Evolutionary conservation across 306 rosid genomes (phyloP), one percentile per base, ranked within the genome.

Genomic region (Fragaria vesca): DNA sequence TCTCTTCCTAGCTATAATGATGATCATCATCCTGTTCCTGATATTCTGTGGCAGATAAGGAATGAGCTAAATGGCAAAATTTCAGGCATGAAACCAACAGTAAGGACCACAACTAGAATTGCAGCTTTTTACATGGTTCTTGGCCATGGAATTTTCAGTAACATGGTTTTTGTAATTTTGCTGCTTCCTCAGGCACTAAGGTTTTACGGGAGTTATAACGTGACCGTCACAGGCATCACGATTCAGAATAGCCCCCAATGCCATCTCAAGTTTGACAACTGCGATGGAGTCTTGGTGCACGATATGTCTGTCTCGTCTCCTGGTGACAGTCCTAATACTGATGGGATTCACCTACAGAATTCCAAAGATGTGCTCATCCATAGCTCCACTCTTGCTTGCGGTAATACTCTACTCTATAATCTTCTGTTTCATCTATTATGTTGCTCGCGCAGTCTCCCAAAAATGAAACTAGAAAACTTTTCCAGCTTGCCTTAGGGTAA

Each of bases 291-390:
- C 15, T 28, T 89, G 81, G 97, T 95, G 62, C 99, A 88, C 80
- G 87, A 86, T 78, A 79, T 93, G 54, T 87, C 47, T 69, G 73
- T 95, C 50, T 89, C 96, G 5, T 95, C 99, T 36, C 99, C 99
- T 2, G 97, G 90, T 18, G 83, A 91, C 72, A 95, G 99, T 57
- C 93, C 93, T 57, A 93, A 95, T 84, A 95, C 99, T 0, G 99
- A 95, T 72, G 99, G 99, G 74, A 93, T 95, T 85, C 99, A 95
- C 85, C 90, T 95, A 18, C 99, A 95, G 86, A 88, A 93, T 85
- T 93, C 99, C 85, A 87, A 79, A 78, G 87, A 90, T 69, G 99
- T 91, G 28, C 81, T 93, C 72, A 95, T 95, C 82, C 83, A 93
- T 68, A 76, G 85, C 88, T 81, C 85, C 80, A 80, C 51, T 69